phyloP scores from a whole-genome alignment of 2,329 filamentous ascomycete genomes.

The Diplodia sapinea region DNA sequence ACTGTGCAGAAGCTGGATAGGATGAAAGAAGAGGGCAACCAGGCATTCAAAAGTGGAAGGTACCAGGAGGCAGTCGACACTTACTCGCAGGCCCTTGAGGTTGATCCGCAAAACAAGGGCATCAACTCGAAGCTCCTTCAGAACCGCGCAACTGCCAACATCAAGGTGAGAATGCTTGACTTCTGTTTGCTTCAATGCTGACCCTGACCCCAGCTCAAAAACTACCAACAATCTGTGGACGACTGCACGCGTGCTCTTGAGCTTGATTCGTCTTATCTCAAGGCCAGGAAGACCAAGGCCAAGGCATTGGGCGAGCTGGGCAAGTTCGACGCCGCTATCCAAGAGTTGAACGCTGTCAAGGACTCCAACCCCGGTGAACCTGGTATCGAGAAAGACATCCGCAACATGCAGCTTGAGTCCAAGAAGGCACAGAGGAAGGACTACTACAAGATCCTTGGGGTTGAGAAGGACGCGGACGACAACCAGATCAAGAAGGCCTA shows the following conservation, averaged over 20 bases:
- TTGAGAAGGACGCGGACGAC: constrained; percentile 84
- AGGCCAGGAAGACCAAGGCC: constrained; percentile 92
- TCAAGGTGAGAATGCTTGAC: constrained; percentile 55
- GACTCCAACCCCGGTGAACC: constrained; percentile 84
- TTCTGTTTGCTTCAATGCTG: constrained; percentile 20
- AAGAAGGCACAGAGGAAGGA: constrained; percentile 99
- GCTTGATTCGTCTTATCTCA: constrained; percentile 83
- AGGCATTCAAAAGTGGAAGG: constrained; percentile 82
- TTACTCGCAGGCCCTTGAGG: constrained; percentile 80
- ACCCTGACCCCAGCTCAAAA: constrained; percentile 67
- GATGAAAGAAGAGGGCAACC: constrained; percentile 93
- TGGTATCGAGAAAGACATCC: constrained; percentile 80
- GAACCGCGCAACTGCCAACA: constrained; percentile 86
- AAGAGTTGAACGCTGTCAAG: constrained; percentile 84
- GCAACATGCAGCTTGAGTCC: constrained; percentile 88
- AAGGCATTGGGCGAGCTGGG: constrained; percentile 85
- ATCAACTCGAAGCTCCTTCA: constrained; percentile 95
- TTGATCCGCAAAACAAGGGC: constrained; percentile 87
- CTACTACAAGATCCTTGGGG: constrained; percentile 95
- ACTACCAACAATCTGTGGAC: constrained; percentile 78
- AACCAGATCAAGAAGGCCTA: constrained; percentile 95
- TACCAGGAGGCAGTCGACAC: constrained; percentile 82
- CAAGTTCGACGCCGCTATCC: constrained; percentile 89
- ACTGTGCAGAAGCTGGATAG: constrained; percentile 90
- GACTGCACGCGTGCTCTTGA: constrained; percentile 86